Percentiles rank a stretch among this genome's conserved stretches.
Evolutionary conservation across 305 asterid genomes (phyloP).

Genomic region (Ilex paraguariensis): DNA sequence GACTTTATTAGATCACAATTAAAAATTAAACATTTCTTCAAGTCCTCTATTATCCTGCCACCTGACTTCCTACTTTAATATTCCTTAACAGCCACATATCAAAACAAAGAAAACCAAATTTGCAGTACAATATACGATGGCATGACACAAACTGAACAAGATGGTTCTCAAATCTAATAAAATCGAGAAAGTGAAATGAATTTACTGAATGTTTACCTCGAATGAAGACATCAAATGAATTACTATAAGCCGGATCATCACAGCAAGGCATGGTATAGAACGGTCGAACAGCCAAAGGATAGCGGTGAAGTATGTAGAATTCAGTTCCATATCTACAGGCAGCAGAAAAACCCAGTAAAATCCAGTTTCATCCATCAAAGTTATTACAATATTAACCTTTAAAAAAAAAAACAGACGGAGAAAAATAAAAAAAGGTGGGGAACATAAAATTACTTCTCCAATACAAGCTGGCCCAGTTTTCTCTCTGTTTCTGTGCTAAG

Average conservation of each 20-base stretch:
- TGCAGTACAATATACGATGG: not conserved
- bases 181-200: slow-evolving; percentile 5
- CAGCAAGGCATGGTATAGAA: slow-evolving; percentile 89
- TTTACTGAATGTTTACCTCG: slow-evolving; percentile 47
- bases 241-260: slow-evolving; percentile 56
- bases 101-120: too few species aligned
- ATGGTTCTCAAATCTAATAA: not conserved
- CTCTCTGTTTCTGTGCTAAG: slow-evolving; percentile 89
- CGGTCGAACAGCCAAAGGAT: slow-evolving; percentile 83
- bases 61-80: too few species aligned
- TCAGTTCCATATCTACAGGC: slow-evolving; percentile 71
- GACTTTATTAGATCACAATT: too few species aligned
- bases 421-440: slow-evolving; percentile 1
- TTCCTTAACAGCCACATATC: too few species aligned
- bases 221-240: slow-evolving; percentile 84
- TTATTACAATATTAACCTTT: slow-evolving; percentile 5
- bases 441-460: slow-evolving; percentile 50
- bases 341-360: not conserved
- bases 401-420: not conserved
- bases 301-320: slow-evolving; percentile 89
- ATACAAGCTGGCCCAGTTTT: slow-evolving; percentile 82
- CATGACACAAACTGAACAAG: not conserved
- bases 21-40: not conserved
- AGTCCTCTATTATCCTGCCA: not conserved
- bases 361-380: not conserved